Evolutionary conservation across 2,329 filamentous ascomycete genomes (phyloP).

Genomic region (Fonsecaea pedrosoi): DNA sequence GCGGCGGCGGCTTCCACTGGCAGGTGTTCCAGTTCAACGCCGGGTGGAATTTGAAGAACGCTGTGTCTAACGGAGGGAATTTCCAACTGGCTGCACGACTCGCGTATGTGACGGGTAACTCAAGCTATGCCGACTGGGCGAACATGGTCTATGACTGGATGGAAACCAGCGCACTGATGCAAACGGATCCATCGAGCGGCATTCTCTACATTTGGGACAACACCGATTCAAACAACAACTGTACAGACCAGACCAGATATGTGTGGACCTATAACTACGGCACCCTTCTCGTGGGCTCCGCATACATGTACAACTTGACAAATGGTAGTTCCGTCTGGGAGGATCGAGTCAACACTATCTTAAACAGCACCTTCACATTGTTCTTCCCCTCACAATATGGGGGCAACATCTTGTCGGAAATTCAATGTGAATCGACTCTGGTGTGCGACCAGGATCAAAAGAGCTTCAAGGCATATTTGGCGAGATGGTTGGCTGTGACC

Average conservation of each 20-base stretch:
- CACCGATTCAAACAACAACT: slow-evolving; percentile 58
- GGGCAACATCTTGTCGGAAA: slow-evolving; percentile 64
- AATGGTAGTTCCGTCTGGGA: slow-evolving; percentile 60
- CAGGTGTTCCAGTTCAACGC: slow-evolving; percentile 80
- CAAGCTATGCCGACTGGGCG: slow-evolving; percentile 81
- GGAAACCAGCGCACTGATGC: slow-evolving; percentile 39
- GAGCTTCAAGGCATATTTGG: slow-evolving; percentile 70
- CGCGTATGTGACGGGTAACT: slow-evolving; percentile 77
- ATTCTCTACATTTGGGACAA: slow-evolving; percentile 63
- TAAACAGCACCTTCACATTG: slow-evolving; percentile 59
- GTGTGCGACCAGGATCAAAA: slow-evolving; percentile 68
- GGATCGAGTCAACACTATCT: slow-evolving; percentile 56
- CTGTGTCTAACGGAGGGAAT: slow-evolving; percentile 64
- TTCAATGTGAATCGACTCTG: slow-evolving; percentile 61
- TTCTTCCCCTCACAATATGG: slow-evolving; percentile 58
- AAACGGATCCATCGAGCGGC: slow-evolving; percentile 57
- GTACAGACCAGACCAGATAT: slow-evolving; percentile 57
- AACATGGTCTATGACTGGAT: slow-evolving; percentile 66
- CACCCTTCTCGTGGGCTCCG: slow-evolving; percentile 61
- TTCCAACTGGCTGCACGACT: slow-evolving; percentile 70
- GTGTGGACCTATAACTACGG: slow-evolving; percentile 66
- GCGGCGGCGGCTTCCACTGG: slow-evolving; percentile 80
- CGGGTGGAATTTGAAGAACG: slow-evolving; percentile 67
- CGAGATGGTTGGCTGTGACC: slow-evolving; percentile 65
- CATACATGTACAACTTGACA: slow-evolving; percentile 62